Evolutionary conservation across 2,329 filamentous ascomycete species (phyloP).

Genomic region (Alternaria sp.): DNA sequence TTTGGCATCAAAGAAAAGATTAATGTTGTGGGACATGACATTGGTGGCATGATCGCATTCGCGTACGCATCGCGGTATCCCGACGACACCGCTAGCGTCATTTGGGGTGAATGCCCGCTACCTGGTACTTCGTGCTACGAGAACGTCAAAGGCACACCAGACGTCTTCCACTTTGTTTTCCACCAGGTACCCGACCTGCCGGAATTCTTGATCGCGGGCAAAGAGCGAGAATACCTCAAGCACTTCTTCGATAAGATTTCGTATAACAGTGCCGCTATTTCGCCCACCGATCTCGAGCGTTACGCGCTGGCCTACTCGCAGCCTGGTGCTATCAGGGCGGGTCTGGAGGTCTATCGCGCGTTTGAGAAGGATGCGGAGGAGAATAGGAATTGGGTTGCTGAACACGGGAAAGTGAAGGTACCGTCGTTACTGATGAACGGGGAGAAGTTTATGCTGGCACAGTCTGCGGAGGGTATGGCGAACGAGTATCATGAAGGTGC

Average conservation of each 20-base stretch:
- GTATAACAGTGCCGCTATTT: slow-evolving; percentile 11
- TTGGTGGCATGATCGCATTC: slow-evolving; percentile 57
- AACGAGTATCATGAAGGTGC: background rate
- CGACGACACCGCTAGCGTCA: slow-evolving; percentile 42
- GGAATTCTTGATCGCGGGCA: slow-evolving; percentile 13
- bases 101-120: slow-evolving; percentile 4
- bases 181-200: slow-evolving; percentile 17
- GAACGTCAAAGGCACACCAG: background rate
- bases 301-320: background rate
- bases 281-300: background rate
- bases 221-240: slow-evolving; percentile 14
- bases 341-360: background rate
- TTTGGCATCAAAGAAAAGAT: slow-evolving; percentile 47
- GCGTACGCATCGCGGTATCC: slow-evolving; percentile 50
- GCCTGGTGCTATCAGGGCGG: slow-evolving; percentile 1
- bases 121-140: slow-evolving; percentile 4
- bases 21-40: slow-evolving; percentile 57
- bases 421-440: background rate
- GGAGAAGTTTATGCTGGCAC: background rate
- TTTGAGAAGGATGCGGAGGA: slow-evolving; percentile 4
- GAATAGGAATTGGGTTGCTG: background rate
- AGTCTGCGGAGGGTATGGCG: background rate
- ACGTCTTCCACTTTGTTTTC: slow-evolving; percentile 1
- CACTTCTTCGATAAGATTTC: slow-evolving; percentile 14
- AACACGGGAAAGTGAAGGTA: background rate